Conservation (phyloP, 805 yeast species). For the Metschnikowia baotianmanensis region DNA sequence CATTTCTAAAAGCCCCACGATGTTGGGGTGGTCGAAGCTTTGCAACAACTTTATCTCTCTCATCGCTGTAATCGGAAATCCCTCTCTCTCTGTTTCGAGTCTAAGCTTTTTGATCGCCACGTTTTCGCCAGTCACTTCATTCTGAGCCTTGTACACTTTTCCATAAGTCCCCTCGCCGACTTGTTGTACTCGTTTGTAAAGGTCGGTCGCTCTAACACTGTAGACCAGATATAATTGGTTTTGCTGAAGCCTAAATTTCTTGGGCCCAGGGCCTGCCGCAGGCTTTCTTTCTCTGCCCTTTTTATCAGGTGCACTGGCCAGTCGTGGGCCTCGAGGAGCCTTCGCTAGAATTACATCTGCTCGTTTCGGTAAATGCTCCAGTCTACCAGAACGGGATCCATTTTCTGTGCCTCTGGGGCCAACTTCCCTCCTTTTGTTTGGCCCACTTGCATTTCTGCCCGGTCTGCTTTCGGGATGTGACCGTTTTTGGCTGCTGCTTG, state of each 20-base stretch:
- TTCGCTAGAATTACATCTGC: conserved; percentile 2
- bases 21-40: conserved; percentile 74
- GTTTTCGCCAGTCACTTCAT: conserved; percentile 59
- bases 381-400: conserved; percentile 1
- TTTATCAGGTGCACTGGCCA: conserved; percentile 4
- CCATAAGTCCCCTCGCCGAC: conserved; percentile 99
- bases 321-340: conserved; percentile 5
- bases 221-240: conserved; percentile 36
- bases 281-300: conserved; percentile 1
- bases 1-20: conserved; percentile 82
- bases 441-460: background rate
- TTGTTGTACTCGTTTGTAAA: conserved; percentile 72
- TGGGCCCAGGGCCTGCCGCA: conserved; percentile 3
- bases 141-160: conserved; percentile 85
- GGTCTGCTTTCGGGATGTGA: conserved; percentile 7
- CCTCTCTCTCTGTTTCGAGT: conserved; percentile 86
- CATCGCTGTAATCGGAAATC: conserved; percentile 93
- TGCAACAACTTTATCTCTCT: conserved; percentile 87
- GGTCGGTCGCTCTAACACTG: conserved; percentile 28
- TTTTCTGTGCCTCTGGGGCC: conserved; percentile 1
- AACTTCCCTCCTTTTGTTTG: conserved; percentile 12
- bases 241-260: conserved; percentile 18
- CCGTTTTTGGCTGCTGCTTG: conserved; percentile 4
- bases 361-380: conserved; percentile 1
- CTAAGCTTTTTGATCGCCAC: conserved; percentile 88